phyloP scores from a whole-genome alignment of 2,329 filamentous ascomycete species.

The Ascocoryne sarcoides region DNA sequence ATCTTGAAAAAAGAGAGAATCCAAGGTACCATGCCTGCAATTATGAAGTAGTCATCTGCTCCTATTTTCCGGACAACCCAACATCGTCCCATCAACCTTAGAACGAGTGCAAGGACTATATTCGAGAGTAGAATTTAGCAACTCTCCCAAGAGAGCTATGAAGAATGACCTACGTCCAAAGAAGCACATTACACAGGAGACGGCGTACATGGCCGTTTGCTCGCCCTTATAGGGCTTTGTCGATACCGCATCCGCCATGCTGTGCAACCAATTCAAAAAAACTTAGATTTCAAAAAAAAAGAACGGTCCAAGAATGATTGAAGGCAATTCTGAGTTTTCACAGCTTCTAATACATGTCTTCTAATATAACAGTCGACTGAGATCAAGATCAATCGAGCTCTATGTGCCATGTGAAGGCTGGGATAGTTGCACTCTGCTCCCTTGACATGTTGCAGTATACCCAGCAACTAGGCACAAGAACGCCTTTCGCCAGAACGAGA shows the following conservation, averaged over 20 bases:
- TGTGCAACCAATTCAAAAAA: too few species aligned
- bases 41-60: conserved; percentile 11
- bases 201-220: conserved; percentile 4
- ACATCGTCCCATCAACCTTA: conserved; percentile 8
- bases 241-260: background rate
- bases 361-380: too few species aligned
- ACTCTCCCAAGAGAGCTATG: background rate
- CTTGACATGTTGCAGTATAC: too few species aligned
- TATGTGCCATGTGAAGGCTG: too few species aligned
- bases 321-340: too few species aligned
- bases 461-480: too few species aligned
- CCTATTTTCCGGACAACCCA: conserved; percentile 7
- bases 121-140: background rate
- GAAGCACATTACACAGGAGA: conserved; percentile 7
- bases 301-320: too few species aligned
- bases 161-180: conserved; percentile 7
- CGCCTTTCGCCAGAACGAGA: too few species aligned
- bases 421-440: too few species aligned
- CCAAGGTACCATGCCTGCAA: conserved; percentile 9
- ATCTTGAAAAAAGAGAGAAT: background rate
- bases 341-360: too few species aligned
- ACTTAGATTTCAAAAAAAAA: too few species aligned
- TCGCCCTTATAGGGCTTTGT: conserved; percentile 1
- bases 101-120: conserved; percentile 7
- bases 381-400: too few species aligned